phyloP scores from a whole-genome alignment of 306 rosid genomes.

The Acmispon strigosus region DNA sequence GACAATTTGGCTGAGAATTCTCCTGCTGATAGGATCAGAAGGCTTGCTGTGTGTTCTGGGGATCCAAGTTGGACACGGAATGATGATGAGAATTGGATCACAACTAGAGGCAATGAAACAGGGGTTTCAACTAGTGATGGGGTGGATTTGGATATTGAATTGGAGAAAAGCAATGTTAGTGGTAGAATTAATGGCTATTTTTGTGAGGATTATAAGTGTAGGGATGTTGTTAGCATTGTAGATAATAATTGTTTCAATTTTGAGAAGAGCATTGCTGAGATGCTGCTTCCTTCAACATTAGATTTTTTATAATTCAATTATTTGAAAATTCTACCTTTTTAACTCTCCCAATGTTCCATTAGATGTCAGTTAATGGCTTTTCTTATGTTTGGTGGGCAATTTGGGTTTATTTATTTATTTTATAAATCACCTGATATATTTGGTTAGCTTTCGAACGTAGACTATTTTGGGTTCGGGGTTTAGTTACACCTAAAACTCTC shows the following conservation, averaged over 20 bases:
- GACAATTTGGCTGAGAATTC: conserved; percentile 25
- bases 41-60: conserved; percentile 45
- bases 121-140: conserved; percentile 13
- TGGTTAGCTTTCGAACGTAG: too few relatives aligned
- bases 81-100: conserved; percentile 57
- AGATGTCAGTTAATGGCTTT: conserved; percentile 6
- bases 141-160: neutral
- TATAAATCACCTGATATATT: too few relatives aligned
- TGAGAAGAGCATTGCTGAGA: conserved; percentile 30
- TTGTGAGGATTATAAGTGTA: conserved; percentile 24
- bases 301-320: conserved; percentile 29
- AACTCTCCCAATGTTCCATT: neutral
- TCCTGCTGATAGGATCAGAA: conserved; percentile 46
- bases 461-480: too few relatives aligned
- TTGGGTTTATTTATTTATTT: neutral
- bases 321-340: neutral
- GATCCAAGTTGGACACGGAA: conserved; percentile 43
- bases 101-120: conserved; percentile 30
- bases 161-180: conserved; percentile 16
- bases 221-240: conserved; percentile 21
- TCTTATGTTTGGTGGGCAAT: conserved; percentile 28
- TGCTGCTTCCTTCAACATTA: conserved; percentile 32
- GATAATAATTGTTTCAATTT: conserved; percentile 24
- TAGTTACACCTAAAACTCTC: too few relatives aligned
- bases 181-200: conserved; percentile 19